Evolutionary conservation across 1,284 basidiomycete genomes (phyloP).

Genomic region (Ustilago xerochloae): DNA sequence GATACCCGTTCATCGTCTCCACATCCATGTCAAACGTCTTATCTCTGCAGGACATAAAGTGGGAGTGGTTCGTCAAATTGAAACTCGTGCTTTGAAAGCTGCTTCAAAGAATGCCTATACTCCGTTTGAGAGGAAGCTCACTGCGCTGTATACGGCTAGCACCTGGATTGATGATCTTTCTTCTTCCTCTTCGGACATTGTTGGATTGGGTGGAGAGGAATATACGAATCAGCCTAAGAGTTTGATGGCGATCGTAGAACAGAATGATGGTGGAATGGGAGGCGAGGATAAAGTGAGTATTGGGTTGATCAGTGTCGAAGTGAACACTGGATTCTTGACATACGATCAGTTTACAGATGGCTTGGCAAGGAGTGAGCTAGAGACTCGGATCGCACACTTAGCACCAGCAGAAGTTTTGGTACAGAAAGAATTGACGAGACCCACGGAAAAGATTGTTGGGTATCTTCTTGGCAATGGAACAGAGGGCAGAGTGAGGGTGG

Average conservation of each 20-base stretch:
- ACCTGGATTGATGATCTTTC: constrained; percentile 81
- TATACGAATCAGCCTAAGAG: constrained; percentile 48
- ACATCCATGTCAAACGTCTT: constrained; percentile 84
- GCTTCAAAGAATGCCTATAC: constrained; percentile 68
- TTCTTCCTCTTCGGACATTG: constrained; percentile 74
- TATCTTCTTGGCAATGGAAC: constrained; percentile 72
- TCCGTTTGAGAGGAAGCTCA: constrained; percentile 84
- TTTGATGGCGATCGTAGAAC: constrained; percentile 74
- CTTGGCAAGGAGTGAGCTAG: constrained; percentile 57
- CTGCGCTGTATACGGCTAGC: constrained; percentile 84
- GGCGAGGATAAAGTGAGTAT: constrained; percentile 75
- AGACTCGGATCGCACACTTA: constrained; percentile 64
- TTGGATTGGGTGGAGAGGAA: constrained; percentile 10
- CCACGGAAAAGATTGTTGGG: constrained; percentile 81
- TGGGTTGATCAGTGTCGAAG: constrained; percentile 82
- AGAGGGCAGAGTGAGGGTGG: constrained; percentile 71
- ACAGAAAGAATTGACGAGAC: constrained; percentile 74
- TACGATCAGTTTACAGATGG: constrained; percentile 79
- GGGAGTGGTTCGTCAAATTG: constrained; percentile 87
- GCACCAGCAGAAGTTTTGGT: constrained; percentile 85
- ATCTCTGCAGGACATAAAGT: constrained; percentile 85
- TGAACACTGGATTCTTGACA: constrained; percentile 87
- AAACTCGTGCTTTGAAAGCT: constrained; percentile 96
- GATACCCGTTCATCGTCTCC: constrained; percentile 82
- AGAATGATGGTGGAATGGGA: constrained; percentile 72